Evolutionary conservation across 495 filamentous ascomycete genomes (phyloP).

Genomic region (Diplogelasinospora grovesii): DNA sequence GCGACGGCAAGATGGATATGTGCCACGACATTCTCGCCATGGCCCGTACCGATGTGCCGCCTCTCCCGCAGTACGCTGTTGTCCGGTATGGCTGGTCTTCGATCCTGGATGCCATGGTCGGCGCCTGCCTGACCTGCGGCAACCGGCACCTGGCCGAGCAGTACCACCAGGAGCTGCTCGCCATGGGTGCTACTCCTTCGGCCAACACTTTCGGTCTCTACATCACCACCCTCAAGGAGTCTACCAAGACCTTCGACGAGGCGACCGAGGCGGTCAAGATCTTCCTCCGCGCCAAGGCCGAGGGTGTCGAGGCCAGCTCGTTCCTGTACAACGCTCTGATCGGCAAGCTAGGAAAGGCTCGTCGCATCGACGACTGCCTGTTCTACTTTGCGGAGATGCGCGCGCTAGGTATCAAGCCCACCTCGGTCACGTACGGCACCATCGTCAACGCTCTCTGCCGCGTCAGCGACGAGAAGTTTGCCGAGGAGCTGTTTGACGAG

Average conservation of each 20-base stretch:
- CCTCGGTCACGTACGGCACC: constrained; percentile 95
- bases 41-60: constrained; percentile 80
- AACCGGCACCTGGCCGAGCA: constrained; percentile 70
- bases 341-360: constrained; percentile 94
- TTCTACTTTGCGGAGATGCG: constrained; percentile 99
- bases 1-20: constrained; percentile 68
- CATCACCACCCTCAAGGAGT: constrained; percentile 95
- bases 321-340: constrained; percentile 99
- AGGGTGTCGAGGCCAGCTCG: constrained; percentile 89
- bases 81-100: constrained; percentile 92
- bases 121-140: constrained; percentile 79
- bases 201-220: constrained; percentile 98
- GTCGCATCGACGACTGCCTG: constrained; percentile 94
- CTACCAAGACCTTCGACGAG: constrained; percentile 94
- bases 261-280: constrained; percentile 95
- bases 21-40: constrained; percentile 82
- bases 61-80: constrained; percentile 68
- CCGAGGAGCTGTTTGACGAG: constrained; percentile 96
- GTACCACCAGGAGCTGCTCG: constrained; percentile 83
- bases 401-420: constrained; percentile 82
- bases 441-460: constrained; percentile 97
- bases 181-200: constrained; percentile 82
- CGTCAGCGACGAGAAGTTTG: constrained; percentile 94
- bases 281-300: constrained; percentile 87
- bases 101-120: constrained; percentile 93